Conservation (phyloP, 257 asterid species). For the Solanum piurae region DNA sequence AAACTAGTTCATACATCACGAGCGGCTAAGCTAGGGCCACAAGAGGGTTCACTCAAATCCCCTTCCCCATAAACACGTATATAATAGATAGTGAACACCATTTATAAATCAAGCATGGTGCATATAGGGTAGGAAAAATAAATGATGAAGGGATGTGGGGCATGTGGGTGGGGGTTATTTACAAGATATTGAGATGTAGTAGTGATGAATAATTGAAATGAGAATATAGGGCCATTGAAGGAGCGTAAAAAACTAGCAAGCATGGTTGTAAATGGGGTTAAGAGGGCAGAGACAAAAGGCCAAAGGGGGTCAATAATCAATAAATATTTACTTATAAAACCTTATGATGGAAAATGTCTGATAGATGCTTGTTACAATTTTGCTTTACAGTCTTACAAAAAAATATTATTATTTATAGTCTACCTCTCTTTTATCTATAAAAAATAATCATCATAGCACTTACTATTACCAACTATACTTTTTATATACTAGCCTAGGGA, state of each 20-base stretch:
- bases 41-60: background rate
- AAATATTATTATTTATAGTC: background rate
- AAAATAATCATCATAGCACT: background rate
- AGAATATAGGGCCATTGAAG: background rate
- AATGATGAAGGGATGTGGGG: background rate
- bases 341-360: background rate
- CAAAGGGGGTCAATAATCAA: background rate
- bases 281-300: background rate
- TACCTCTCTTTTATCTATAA: background rate
- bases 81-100: background rate
- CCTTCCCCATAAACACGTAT: background rate
- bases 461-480: background rate
- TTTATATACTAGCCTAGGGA: background rate
- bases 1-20: background rate
- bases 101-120: background rate
- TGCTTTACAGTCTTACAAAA: background rate
- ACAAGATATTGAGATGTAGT: background rate
- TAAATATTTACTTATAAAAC: background rate
- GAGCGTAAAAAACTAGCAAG: background rate
- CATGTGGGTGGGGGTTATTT: background rate
- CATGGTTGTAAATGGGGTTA: background rate
- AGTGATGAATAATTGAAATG: background rate
- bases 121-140: background rate
- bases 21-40: background rate
- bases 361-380: background rate